Conservation (phyloP, 306 rosid species). For the Aeschynomene evenia region DNA sequence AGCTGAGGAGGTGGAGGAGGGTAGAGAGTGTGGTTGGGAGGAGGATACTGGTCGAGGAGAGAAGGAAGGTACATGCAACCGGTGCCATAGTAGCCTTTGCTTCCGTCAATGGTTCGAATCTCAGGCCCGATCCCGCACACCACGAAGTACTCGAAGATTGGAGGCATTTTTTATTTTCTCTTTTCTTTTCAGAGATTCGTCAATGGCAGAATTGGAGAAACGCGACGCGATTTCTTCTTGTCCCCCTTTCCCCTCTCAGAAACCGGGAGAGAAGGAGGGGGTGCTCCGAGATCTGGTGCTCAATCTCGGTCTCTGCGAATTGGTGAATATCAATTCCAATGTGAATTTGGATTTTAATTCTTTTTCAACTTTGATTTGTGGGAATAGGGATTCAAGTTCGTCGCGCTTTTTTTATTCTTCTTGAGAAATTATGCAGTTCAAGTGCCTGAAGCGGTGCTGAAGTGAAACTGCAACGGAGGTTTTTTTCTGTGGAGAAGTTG, state of each 20-base stretch:
- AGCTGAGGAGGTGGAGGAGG: slow-evolving; percentile 99
- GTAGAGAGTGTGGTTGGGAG: slow-evolving; percentile 67
- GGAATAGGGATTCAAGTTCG: slow-evolving; percentile 1
- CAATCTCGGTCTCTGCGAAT: slow-evolving; percentile 9
- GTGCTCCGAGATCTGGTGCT: slow-evolving; percentile 34
- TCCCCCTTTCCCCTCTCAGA: slow-evolving; percentile 44
- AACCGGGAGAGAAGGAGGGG: slow-evolving; percentile 43
- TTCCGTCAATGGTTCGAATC: slow-evolving; percentile 79
- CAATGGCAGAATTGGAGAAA: slow-evolving; percentile 12
- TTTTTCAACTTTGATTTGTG: slow-evolving; percentile 14
- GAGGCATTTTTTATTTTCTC: slow-evolving; percentile 54
- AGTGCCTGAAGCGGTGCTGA: background rate
- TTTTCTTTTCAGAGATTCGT: slow-evolving; percentile 1
- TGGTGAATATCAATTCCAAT: slow-evolving; percentile 23
- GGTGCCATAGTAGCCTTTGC: slow-evolving; percentile 83
- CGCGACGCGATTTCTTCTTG: slow-evolving; percentile 35
- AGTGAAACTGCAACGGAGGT: slow-evolving; percentile 5
- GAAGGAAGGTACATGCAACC: slow-evolving; percentile 63
- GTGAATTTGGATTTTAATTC: slow-evolving; percentile 20
- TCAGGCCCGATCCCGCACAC: slow-evolving; percentile 98
- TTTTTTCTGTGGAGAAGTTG: background rate
- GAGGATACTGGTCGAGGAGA: slow-evolving; percentile 84
- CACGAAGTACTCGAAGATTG: slow-evolving; percentile 91
- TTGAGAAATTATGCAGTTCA: slow-evolving; percentile 2
- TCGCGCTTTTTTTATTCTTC: background rate